These are phyloP conservation scores for Aspergillus biplanus DNA, from an alignment of 495 filamentous ascomycete species.

Conservation along the genomic window DNA sequence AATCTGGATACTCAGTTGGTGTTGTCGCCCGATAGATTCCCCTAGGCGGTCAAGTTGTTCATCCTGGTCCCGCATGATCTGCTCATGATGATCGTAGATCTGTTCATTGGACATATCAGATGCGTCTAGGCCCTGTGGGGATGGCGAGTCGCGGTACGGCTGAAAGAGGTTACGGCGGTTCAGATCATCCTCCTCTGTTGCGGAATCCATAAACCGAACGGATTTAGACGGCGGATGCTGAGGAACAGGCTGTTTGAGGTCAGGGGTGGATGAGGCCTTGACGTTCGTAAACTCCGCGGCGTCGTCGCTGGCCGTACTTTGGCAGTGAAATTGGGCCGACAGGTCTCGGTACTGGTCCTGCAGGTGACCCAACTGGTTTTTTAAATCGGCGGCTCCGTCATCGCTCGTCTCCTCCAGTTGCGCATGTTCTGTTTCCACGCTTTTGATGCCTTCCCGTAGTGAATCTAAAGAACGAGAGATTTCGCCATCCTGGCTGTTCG, in stretches of 20 bases:
- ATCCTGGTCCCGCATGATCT: constrained; percentile 83
- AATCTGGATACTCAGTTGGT: constrained; percentile 93
- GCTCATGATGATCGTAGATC: constrained; percentile 81
- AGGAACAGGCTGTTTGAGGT: constrained; percentile 51
- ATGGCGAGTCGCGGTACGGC: constrained; percentile 63
- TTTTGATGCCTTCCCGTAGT: constrained; percentile 79
- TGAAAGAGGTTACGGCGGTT: constrained; percentile 66
- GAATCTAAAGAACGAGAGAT: constrained; percentile 88
- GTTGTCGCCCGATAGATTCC: constrained; percentile 83
- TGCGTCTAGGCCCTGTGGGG: constrained; percentile 65
- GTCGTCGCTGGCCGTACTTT: constrained; percentile 52
- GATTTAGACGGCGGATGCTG: constrained; percentile 66
- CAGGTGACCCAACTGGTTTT: constrained; percentile 68
- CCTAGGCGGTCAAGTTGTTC: constrained; percentile 88
- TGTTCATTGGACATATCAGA: constrained; percentile 77
- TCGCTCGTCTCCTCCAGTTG: constrained; percentile 66
- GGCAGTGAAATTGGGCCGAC: constrained; percentile 63
- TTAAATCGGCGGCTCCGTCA: constrained; percentile 58
- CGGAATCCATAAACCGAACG: constrained; percentile 86
- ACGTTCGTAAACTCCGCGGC: constrained; percentile 72
- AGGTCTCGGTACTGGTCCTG: constrained; percentile 62
- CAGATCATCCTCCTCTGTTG: constrained; percentile 54
- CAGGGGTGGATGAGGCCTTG: constrained; percentile 38
- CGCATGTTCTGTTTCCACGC: constrained; percentile 67
- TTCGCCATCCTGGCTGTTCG: constrained; percentile 83